These are phyloP conservation scores for Rhizopogon vinicolor DNA, from an alignment of 768 basidiomycete genomes.

Conservation along the genomic window DNA sequence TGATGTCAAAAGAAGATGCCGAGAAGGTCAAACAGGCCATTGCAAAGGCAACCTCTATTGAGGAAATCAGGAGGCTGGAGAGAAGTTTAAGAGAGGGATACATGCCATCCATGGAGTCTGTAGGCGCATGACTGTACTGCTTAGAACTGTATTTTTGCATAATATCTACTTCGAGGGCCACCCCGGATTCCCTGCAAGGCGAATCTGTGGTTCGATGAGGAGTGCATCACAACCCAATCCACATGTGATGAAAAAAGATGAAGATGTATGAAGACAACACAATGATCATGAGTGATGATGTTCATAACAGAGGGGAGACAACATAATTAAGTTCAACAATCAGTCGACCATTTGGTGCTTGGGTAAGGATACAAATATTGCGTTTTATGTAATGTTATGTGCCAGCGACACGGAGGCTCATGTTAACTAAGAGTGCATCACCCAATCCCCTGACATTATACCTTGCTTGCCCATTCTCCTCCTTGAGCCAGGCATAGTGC, in stretches of 20 bases:
- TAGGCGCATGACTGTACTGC: slow-evolving; percentile 58
- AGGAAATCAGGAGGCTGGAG: slow-evolving; percentile 83
- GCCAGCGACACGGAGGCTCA: not conserved
- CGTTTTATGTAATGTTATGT: not conserved
- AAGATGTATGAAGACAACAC: too few relatives aligned
- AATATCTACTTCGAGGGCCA: slow-evolving; percentile 8
- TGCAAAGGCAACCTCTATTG: slow-evolving; percentile 84
- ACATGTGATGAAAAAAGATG: slow-evolving; percentile 19
- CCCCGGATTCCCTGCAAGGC: not conserved
- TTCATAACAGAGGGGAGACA: too few relatives aligned
- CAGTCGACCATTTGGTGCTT: too few relatives aligned
- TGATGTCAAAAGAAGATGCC: slow-evolving; percentile 91
- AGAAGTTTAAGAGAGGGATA: slow-evolving; percentile 82
- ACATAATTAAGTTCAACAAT: too few relatives aligned
- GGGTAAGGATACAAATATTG: not conserved
- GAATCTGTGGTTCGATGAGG: not conserved
- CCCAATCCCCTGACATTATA: slow-evolving; percentile 50
- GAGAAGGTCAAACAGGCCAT: slow-evolving; percentile 85
- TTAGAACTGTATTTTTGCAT: slow-evolving; percentile 28
- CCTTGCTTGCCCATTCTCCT: slow-evolving; percentile 48
- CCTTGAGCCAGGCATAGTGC: slow-evolving; percentile 37
- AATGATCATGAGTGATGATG: too few relatives aligned
- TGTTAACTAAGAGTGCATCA: slow-evolving; percentile 36
- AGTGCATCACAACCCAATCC: not conserved
- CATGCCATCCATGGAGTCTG: slow-evolving; percentile 70